Evolutionary conservation across 768 basidiomycete genomes (phyloP).

Genomic region (Mycena crocata): DNA sequence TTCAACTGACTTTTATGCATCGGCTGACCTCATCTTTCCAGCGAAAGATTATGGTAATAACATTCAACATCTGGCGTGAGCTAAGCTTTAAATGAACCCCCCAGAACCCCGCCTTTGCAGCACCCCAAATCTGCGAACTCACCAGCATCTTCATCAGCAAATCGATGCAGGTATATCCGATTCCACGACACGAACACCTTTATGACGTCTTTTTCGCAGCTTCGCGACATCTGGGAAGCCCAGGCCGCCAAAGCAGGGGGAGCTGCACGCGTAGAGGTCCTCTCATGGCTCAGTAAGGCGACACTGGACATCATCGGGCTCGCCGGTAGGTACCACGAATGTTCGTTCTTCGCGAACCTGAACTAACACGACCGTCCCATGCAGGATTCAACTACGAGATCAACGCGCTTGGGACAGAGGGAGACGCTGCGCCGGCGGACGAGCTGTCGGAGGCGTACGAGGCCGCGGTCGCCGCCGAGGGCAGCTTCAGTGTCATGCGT

Average conservation of each 20-base stretch:
- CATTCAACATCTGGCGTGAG: too few species aligned
- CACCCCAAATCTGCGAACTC: conserved; percentile 55
- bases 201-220: conserved; percentile 30
- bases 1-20: neutral
- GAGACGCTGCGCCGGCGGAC: conserved; percentile 38
- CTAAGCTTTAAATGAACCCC: neutral
- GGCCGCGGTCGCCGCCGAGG: conserved; percentile 51
- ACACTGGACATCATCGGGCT: conserved; percentile 73
- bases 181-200: neutral
- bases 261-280: conserved; percentile 53
- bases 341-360: conserved; percentile 54
- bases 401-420: conserved; percentile 23
- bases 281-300: conserved; percentile 62
- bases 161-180: conserved; percentile 42
- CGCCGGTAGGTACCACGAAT: conserved; percentile 53
- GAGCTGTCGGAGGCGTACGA: conserved; percentile 58
- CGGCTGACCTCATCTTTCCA: conserved; percentile 1
- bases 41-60: conserved; percentile 40
- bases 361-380: conserved; percentile 18
- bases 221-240: conserved; percentile 47
- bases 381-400: conserved; percentile 33
- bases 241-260: conserved; percentile 35
- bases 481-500: conserved; percentile 42
- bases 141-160: conserved; percentile 54
- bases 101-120: conserved; percentile 61